Evolutionary conservation across 495 filamentous ascomycete species (phyloP).

Genomic region (Lasiosphaeria hispida): DNA sequence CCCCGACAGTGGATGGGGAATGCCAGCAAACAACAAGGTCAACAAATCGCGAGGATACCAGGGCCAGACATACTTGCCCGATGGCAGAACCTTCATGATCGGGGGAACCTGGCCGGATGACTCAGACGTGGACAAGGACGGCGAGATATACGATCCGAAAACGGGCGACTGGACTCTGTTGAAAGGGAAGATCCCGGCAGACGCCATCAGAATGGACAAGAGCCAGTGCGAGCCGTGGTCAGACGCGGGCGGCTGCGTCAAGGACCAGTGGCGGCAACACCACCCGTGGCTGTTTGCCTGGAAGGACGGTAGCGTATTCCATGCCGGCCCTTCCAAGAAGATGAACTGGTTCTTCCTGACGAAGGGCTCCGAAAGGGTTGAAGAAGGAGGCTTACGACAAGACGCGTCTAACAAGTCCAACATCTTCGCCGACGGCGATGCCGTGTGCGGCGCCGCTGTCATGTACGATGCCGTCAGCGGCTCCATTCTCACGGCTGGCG

Average conservation of each 20-base stretch:
- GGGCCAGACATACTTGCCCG: constrained; percentile 47
- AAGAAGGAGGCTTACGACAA: not conserved
- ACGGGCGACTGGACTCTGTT: constrained; percentile 9
- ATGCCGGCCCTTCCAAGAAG: constrained; percentile 52
- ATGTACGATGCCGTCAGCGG: constrained; percentile 49
- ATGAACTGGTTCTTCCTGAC: constrained; percentile 57
- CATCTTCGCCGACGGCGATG: too few relatives aligned
- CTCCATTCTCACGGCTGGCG: constrained; percentile 65
- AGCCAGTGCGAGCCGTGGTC: not conserved
- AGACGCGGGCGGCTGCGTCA: not conserved
- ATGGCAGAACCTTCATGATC: constrained; percentile 59
- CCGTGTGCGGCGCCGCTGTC: constrained; percentile 32
- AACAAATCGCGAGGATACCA: constrained; percentile 58
- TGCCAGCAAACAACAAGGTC: constrained; percentile 32
- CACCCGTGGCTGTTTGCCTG: constrained; percentile 63
- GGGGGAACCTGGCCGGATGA: constrained; percentile 57
- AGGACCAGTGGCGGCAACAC: constrained; percentile 30
- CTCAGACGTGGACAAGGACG: constrained; percentile 24
- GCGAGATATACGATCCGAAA: constrained; percentile 11
- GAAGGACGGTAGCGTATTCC: constrained; percentile 54
- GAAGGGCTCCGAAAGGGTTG: not conserved
- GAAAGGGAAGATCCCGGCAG: not conserved
- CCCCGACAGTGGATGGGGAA: constrained; percentile 5
- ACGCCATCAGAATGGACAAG: not conserved
- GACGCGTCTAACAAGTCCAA: too few relatives aligned